These are phyloP conservation scores for Ceratocystis smalleyi DNA, from an alignment of 2,329 filamentous ascomycete genomes.

Conservation along the genomic window DNA sequence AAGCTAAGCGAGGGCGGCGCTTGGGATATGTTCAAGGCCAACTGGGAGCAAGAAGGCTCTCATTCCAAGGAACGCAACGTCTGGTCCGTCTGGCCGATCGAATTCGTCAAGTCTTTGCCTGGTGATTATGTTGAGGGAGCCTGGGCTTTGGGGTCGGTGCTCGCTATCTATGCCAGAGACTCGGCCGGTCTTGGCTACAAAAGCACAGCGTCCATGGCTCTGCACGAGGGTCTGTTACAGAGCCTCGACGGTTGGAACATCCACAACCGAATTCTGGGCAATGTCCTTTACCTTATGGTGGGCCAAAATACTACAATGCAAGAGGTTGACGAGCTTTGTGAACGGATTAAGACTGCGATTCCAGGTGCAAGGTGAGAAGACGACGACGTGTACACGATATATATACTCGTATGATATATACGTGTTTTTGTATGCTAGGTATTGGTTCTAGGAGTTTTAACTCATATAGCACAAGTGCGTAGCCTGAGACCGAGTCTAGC, in stretches of 20 bases:
- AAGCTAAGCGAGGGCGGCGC: conserved; percentile 38
- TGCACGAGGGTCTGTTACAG: conserved; percentile 26
- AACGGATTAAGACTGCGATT: background rate
- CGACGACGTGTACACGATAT: too few relatives aligned
- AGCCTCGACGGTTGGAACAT: conserved; percentile 29
- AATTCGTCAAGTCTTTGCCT: conserved; percentile 45
- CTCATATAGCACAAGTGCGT: too few relatives aligned
- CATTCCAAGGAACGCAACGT: conserved; percentile 19
- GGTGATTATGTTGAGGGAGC: conserved; percentile 42
- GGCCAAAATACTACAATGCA: conserved; percentile 30
- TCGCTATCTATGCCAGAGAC: conserved; percentile 44
- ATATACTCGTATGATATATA: too few relatives aligned
- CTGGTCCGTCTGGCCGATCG: conserved; percentile 58
- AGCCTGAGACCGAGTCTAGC: too few relatives aligned
- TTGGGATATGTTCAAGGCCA: conserved; percentile 41
- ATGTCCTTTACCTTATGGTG: conserved; percentile 44
- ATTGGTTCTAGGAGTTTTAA: too few relatives aligned
- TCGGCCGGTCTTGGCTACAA: conserved; percentile 31
- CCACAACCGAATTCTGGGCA: conserved; percentile 40
- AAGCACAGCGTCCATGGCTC: conserved; percentile 30
- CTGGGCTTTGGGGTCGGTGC: conserved; percentile 59
- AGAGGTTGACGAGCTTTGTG: conserved; percentile 15
- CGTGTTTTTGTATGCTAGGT: too few relatives aligned
- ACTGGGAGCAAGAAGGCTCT: conserved; percentile 26
- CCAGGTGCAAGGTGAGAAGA: background rate